Evolutionary conservation across 805 yeast species (phyloP), one percentile per base, ranked within the genome.

Genomic region (Tanozyma kutaoensis): DNA sequence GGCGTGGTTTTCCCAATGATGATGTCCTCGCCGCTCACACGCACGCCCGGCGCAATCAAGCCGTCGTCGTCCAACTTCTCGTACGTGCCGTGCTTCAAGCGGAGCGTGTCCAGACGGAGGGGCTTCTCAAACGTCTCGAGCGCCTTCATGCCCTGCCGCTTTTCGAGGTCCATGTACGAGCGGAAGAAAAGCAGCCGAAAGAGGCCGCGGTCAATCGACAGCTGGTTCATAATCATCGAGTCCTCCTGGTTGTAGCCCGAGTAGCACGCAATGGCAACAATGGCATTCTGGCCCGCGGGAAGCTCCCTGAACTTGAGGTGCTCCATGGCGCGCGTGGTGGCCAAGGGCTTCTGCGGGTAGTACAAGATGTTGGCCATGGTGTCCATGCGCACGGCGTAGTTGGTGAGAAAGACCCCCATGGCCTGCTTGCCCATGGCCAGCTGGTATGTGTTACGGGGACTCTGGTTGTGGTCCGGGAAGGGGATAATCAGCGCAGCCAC

Each of bases 401-500:
- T 91, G 4, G 98, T 91, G 45, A 88, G 67, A 55, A 81, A 88
- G 8, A 91, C 97, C 50, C 98, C 98, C 98, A 91, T 91, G 31
- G 98, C 98, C 62, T 91, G 98, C 58, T 91, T 91, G 73, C 98
- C 98, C 98, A 91, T 91, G 37, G 98, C 98, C 51, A 95, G 86
- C 63, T 91, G 98, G 57, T 91, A 91, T 3, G 98, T 91, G 51
- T 91, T 91, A 75, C 98, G 88, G 34, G 98, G 98, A 34, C 96
- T 86, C 65, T 91, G 98, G 56, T 91, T 91, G 57, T 91, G 99
- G 60, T 91, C 98, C 10, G 99, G 99, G 80, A 91, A 91, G 12
- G 99, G 99, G 67, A 91, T 91, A 50, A 91, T 85, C 16, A 95
- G 82, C 4, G 99, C 99, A 24, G 96, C 95, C 38, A 91, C 95